Base-by-base conservation (phyloP, 2,329 filamentous ascomycete species). In the Coniosporium tulheliwenetii region DNA sequence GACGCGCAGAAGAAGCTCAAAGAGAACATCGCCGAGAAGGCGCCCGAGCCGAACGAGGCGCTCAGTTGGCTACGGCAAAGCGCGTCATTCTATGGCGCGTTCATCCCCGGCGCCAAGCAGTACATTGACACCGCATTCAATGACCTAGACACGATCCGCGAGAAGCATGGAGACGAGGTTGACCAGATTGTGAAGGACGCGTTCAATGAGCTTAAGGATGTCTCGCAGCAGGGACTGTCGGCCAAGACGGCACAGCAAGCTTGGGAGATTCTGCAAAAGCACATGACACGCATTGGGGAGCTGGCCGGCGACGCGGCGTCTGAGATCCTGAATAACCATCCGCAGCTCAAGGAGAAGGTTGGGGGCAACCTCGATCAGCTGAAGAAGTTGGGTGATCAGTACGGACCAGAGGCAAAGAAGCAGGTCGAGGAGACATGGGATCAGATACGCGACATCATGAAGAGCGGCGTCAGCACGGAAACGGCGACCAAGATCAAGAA, bases 341-440 rank as follows among this genome's bases (percentile, higher is more conserved):
- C 82, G 0, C 59, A 79, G 49, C 52, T 84, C 14, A 84, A 83
- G 65, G 71, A 85, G 53, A 79, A 81, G 61, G 60, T 85, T 8
- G 81, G 81, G 10, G 75, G 73, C 9, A 77, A 73, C 48, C 60
- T 82, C 36, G 73, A 82, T 39, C 71, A 81, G 55, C 63, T 86
- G 39, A 81, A 83, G 68, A 58, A 76, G 48, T 69, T 84, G 58
- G 76, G 76, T 19, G 72, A 84, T 10, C 65, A 75, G 44, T 80
- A 81, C 50, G 82, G 82, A 0, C 81, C 81, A 0, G 78, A 85
- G 53, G 81, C 79, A 0, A 83, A 85, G 70, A 78, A 85, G 67
- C 71, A 83, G 57, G 71, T 81, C 5, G 77, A 85, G 41, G 67
- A 79, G 58, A 82, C 80, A 1, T 85, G 79, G 73, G 56, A 69